Base-by-base conservation (phyloP, 192 early-diverging fungal species). In the Backusella tuberculispora region DNA sequence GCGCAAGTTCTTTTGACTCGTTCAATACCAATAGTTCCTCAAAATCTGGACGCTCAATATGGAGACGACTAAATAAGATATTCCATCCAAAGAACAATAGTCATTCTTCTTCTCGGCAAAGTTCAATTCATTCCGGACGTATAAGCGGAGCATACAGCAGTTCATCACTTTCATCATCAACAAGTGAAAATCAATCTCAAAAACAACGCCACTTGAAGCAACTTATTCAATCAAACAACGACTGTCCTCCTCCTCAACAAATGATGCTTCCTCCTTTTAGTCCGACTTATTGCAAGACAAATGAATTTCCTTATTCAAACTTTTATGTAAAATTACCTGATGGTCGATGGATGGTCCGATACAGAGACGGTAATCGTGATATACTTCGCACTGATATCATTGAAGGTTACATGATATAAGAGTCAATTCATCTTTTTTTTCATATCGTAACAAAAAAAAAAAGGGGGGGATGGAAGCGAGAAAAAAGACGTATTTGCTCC, bases 241-340 rank as follows among this genome's bases (percentile, higher is more conserved):
- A 34, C 15, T 19, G 29, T 24, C 19, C 17, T 63, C 19, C 17
- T 63, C 38, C 24, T 37, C 34, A 41, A 41, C 45, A 46, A 60
- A 65, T 45, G n/a, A 14, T 75, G 7, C n/a, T 75, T 10, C 74
- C 74, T 41, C 74, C 74, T 45, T 75, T 40, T 26, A 75, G 74
- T 34, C 74, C 74, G 19, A 75, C 74, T 37, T 75, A 75, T 38
- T 75, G 74, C 46, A 45, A 75, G 40, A 43, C 66, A 34, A 69
- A 75, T 9, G 47, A 69, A 15, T 78, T 78, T 69, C 72, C 77
- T 29, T 80, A 80, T 29, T 80, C 79, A 26, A 80, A 80, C 69
- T 80, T 80, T 40, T 80, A 80, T 37, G 37, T 80, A 44, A 71
- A 76, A 48, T 47, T 80, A 14, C 79, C 79, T 47, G 74, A 80